A percentile compares a stretch with the other conserved stretches of the same genome.
phyloP scores from a whole-genome alignment of 2,329 filamentous ascomycete genomes.

The Zalaria obscura region DNA sequence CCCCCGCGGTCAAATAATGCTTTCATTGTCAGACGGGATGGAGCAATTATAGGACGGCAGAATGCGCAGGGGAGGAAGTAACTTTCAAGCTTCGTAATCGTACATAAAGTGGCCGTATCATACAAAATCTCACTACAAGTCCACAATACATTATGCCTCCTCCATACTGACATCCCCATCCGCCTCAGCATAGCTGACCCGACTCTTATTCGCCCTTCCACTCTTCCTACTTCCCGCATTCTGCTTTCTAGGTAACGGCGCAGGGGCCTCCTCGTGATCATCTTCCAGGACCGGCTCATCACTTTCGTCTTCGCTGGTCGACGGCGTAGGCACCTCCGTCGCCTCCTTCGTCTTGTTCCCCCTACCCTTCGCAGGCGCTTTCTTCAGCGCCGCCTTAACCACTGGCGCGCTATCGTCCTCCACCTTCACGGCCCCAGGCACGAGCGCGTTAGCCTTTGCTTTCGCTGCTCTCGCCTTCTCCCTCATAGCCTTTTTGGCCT shows the following conservation, averaged over 20 bases:
- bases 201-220: slow-evolving; percentile 7
- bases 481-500: slow-evolving; percentile 20
- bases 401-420: slow-evolving; percentile 15
- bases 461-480: slow-evolving; percentile 6
- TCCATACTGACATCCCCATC: slow-evolving; percentile 7
- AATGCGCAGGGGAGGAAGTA: no score
- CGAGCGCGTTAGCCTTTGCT: slow-evolving; percentile 8
- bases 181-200: slow-evolving; percentile 13
- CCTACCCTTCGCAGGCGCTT: slow-evolving; percentile 8
- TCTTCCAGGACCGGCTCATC: slow-evolving; percentile 15
- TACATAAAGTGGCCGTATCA: no score
- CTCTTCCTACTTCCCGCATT: slow-evolving; percentile 6
- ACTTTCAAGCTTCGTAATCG: no score
- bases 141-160: neutral
- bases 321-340: slow-evolving; percentile 28
- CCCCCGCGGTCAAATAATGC: no score
- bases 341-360: slow-evolving; percentile 15
- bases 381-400: slow-evolving; percentile 7
- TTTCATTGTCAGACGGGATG: no score
- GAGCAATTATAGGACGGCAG: no score
- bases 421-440: slow-evolving; percentile 1
- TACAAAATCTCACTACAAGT: no score
- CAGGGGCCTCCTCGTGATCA: slow-evolving; percentile 2
- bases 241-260: neutral
- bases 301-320: slow-evolving; percentile 22